These are phyloP conservation scores for Aphanoascus verrucosus DNA, from an alignment of 2,329 filamentous ascomycete genomes.

Conservation along the genomic window DNA sequence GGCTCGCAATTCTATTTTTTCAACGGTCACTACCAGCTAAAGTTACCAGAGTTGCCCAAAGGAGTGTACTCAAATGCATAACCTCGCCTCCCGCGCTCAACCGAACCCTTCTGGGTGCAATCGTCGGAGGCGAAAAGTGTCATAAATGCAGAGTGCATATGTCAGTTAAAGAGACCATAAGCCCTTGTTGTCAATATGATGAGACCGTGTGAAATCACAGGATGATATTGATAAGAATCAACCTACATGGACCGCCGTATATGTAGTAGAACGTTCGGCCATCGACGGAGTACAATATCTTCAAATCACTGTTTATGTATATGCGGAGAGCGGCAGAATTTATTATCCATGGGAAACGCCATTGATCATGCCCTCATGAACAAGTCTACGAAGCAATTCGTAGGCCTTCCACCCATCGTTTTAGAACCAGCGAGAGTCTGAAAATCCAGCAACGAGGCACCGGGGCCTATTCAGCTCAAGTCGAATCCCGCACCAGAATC, in stretches of 20 bases:
- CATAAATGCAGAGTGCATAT: too few species aligned
- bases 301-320: background rate
- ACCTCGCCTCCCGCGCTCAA: too few species aligned
- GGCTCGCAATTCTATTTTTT: background rate
- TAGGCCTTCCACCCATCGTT: background rate
- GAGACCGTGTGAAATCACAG: too few species aligned
- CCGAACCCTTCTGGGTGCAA: too few species aligned
- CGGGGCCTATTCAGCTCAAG: constrained; percentile 33
- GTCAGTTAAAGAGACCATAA: too few species aligned
- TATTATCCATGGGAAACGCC: background rate
- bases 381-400: background rate
- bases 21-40: background rate
- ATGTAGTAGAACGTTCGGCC: too few species aligned
- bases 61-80: background rate
- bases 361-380: background rate
- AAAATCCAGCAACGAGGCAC: too few species aligned
- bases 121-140: too few species aligned
- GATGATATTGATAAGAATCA: too few species aligned
- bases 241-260: too few species aligned
- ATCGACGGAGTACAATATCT: background rate
- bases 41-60: background rate
- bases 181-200: too few species aligned
- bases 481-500: constrained; percentile 90
- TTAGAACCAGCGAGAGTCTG: background rate
- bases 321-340: background rate